Percentiles rank a stretch among this genome's conserved stretches.
Evolutionary conservation across 768 basidiomycete genomes (phyloP).

Genomic region (Termitomyces eurrhizus): DNA sequence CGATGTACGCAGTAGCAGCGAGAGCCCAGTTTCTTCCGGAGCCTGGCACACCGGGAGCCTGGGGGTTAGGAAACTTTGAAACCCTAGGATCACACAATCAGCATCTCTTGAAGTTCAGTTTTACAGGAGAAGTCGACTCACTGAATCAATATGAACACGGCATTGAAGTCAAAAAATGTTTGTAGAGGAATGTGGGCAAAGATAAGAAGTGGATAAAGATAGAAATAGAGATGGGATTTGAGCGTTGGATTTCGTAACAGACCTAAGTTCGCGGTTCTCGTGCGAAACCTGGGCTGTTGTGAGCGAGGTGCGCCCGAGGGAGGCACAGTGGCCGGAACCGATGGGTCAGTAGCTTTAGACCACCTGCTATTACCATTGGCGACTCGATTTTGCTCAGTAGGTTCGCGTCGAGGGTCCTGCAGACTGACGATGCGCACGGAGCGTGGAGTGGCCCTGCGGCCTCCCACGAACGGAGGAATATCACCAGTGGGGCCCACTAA

Average conservation of each 20-base stretch:
- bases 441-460: constrained; percentile 76
- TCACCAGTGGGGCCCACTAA: constrained; percentile 40
- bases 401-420: constrained; percentile 48
- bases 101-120: constrained; percentile 2
- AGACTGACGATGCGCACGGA: constrained; percentile 80
- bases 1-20: constrained; percentile 77
- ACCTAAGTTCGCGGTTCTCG: constrained; percentile 63
- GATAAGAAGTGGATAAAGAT: constrained; percentile 63
- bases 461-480: constrained; percentile 39
- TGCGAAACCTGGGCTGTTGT: constrained; percentile 64
- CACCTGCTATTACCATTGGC: constrained; percentile 45
- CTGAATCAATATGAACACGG: constrained; percentile 80
- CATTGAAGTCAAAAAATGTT: constrained; percentile 87
- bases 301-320: constrained; percentile 32
- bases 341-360: constrained; percentile 51
- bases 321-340: constrained; percentile 36
- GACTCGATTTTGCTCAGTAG: constrained; percentile 48
- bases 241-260: constrained; percentile 58
- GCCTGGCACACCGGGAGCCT: constrained; percentile 62
- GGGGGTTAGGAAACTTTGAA: constrained; percentile 69
- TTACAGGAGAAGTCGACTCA: constrained; percentile 38
- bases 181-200: constrained; percentile 74
- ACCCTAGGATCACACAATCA: constrained; percentile 41
- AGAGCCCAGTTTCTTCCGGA: constrained; percentile 80
- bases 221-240: constrained; percentile 58